These are phyloP conservation scores for Chamaecyparis obtusa DNA, from an alignment of 75 land plant species.

Conservation along the genomic window DNA sequence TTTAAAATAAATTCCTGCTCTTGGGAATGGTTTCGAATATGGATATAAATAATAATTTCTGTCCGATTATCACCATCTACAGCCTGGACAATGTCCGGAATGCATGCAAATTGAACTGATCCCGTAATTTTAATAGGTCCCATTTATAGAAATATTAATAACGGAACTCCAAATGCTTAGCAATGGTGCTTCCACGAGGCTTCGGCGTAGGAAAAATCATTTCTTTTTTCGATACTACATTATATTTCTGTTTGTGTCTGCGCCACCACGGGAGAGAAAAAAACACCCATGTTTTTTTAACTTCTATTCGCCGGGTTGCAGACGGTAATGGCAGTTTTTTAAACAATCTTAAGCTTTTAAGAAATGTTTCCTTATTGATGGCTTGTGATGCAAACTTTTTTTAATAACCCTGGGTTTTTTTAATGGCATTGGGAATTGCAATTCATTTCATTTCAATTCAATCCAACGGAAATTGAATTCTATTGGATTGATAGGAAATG, in stretches of 20 bases:
- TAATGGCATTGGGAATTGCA: neutral
- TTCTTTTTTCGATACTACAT: neutral
- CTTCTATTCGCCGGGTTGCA: neutral
- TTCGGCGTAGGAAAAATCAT: neutral
- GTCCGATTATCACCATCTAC: neutral
- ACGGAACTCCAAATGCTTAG: neutral
- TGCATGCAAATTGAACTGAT: neutral
- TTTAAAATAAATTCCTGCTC: neutral
- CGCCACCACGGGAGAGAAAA: neutral
- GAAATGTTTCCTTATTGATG: neutral
- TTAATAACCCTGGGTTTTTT: neutral
- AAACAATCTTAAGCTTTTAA: neutral
- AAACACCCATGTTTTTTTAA: neutral
- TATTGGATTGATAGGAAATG: neutral
- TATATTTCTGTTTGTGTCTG: neutral
- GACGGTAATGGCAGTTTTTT: neutral
- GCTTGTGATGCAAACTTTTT: neutral
- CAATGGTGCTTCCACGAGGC: neutral
- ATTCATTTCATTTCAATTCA: neutral
- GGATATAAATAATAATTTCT: neutral
- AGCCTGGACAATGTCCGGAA: neutral
- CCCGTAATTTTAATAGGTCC: neutral
- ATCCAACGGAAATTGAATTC: neutral
- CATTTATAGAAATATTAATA: neutral
- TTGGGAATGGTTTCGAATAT: neutral